Percentiles rank a stretch among this genome's conserved stretches.
These are phyloP conservation scores for Nepenthes alata DNA, from an alignment of 179 eudicot genomes.

Conservation along the genomic window DNA sequence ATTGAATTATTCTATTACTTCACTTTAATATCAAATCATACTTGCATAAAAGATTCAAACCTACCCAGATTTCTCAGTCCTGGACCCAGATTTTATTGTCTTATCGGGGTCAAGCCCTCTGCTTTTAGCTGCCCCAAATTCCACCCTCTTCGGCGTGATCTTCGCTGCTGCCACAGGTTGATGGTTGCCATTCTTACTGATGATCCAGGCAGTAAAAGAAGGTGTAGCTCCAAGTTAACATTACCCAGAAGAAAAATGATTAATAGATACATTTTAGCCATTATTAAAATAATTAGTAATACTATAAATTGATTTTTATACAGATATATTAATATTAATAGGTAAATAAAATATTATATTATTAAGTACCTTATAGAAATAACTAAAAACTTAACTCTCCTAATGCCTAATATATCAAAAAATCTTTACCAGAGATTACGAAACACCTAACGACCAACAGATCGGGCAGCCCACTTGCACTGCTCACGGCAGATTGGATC, in stretches of 20 bases:
- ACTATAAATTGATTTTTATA: too few relatives aligned
- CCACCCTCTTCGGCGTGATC: constrained; percentile 42
- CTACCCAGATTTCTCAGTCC: constrained; percentile 45
- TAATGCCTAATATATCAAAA: too few relatives aligned
- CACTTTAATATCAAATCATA: too few relatives aligned
- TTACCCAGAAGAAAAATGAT: background rate
- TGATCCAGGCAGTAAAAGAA: too few relatives aligned
- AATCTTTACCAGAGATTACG: background rate
- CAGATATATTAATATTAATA: background rate
- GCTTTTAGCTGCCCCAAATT: constrained; percentile 17
- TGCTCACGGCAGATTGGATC: background rate
- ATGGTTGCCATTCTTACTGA: constrained; percentile 36
- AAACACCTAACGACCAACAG: background rate
- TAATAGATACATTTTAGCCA: background rate
- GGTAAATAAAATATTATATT: background rate
- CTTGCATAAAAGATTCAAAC: constrained; percentile 3
- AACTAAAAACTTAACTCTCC: too few relatives aligned
- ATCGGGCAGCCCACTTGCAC: background rate
- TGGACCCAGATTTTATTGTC: constrained; percentile 43
- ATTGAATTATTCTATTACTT: too few relatives aligned
- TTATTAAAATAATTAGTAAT: too few relatives aligned
- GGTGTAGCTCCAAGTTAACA: too few relatives aligned
- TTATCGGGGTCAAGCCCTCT: constrained; percentile 24
- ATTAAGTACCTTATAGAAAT: too few relatives aligned
- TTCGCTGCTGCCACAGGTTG: constrained; percentile 33